Percentiles rank a stretch among this genome's conserved stretches.
Evolutionary conservation across 2,329 filamentous ascomycete species (phyloP).

Genomic region (Colletotrichum sp.): DNA sequence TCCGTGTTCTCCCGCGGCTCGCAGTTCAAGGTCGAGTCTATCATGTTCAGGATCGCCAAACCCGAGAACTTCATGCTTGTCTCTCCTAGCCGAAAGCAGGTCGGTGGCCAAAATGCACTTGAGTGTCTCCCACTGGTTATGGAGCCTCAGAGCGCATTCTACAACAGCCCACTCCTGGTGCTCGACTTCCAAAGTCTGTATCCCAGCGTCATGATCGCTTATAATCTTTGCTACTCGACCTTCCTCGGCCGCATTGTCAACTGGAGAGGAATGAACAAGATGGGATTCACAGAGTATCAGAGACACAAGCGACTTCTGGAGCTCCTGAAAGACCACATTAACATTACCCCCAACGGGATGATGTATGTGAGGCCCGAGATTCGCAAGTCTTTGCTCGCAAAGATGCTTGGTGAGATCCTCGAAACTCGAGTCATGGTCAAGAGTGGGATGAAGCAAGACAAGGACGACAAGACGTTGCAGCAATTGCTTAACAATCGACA

Average conservation of each 20-base stretch:
- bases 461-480: slow-evolving; percentile 85
- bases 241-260: slow-evolving; percentile 84
- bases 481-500: slow-evolving; percentile 92
- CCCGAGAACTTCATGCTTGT: slow-evolving; percentile 92
- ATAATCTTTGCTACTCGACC: slow-evolving; percentile 99
- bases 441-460: slow-evolving; percentile 92
- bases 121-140: slow-evolving; percentile 96
- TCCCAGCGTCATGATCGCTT: slow-evolving; percentile 97
- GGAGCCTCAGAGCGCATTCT: slow-evolving; percentile 96
- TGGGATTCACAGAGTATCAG: slow-evolving; percentile 90
- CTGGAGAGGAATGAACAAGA: slow-evolving; percentile 92
- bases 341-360: slow-evolving; percentile 94
- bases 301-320: slow-evolving; percentile 77
- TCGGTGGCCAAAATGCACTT: slow-evolving; percentile 90
- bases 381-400: slow-evolving; percentile 88
- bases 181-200: slow-evolving; percentile 97
- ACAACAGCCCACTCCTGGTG: slow-evolving; percentile 86
- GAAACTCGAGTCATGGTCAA: slow-evolving; percentile 99
- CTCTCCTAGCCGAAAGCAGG: slow-evolving; percentile 89
- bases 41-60: slow-evolving; percentile 98
- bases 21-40: slow-evolving; percentile 97
- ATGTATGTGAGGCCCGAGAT: slow-evolving; percentile 90
- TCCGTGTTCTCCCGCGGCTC: slow-evolving; percentile 94
- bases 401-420: slow-evolving; percentile 95
- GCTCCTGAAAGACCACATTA: slow-evolving; percentile 83